A percentile compares a stretch with the other conserved stretches of the same genome.
phyloP scores from a whole-genome alignment of 169 alveolate genomes.

The Plasmodium vinckei region DNA sequence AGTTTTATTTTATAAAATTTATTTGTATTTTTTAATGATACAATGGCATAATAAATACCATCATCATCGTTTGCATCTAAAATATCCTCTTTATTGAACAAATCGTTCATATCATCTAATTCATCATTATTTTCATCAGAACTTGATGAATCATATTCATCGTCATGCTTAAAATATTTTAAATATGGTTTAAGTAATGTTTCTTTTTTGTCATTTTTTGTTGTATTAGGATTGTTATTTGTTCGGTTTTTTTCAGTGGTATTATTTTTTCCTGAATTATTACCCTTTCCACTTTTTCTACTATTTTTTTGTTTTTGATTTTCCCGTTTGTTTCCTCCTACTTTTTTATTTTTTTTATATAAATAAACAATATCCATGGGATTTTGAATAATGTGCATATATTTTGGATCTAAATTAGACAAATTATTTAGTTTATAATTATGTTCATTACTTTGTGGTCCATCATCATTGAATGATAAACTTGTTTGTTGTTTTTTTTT shows the following conservation, averaged over 20 bases:
- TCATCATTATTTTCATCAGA: conserved; percentile 75
- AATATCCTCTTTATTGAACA: conserved; percentile 72
- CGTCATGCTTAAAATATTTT: conserved; percentile 56
- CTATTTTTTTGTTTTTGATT: conserved; percentile 2
- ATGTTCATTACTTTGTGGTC: conserved; percentile 13
- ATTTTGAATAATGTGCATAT: conserved; percentile 52
- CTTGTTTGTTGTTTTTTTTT: conserved; percentile 15
- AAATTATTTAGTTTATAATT: conserved; percentile 11
- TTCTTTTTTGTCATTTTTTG: conserved; percentile 27
- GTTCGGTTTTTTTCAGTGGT: neutral
- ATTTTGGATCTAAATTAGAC: conserved; percentile 47
- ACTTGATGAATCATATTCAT: conserved; percentile 33
- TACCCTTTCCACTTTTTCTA: conserved; percentile 12
- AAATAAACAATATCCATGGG: conserved; percentile 67
- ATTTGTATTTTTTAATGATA: conserved; percentile 78
- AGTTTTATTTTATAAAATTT: conserved; percentile 67
- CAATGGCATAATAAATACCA: conserved; percentile 73
- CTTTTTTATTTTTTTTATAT: conserved; percentile 42
- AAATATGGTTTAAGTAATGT: conserved; percentile 51
- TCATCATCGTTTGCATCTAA: conserved; percentile 75
- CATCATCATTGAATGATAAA: conserved; percentile 30
- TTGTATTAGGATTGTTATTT: neutral
- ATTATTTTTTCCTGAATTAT: neutral
- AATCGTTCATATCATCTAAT: conserved; percentile 58
- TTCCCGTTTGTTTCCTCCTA: neutral